Evolutionary conservation across 1,284 basidiomycete genomes (phyloP).

Genomic region (Ceratorhiza oryzae-sativae): DNA sequence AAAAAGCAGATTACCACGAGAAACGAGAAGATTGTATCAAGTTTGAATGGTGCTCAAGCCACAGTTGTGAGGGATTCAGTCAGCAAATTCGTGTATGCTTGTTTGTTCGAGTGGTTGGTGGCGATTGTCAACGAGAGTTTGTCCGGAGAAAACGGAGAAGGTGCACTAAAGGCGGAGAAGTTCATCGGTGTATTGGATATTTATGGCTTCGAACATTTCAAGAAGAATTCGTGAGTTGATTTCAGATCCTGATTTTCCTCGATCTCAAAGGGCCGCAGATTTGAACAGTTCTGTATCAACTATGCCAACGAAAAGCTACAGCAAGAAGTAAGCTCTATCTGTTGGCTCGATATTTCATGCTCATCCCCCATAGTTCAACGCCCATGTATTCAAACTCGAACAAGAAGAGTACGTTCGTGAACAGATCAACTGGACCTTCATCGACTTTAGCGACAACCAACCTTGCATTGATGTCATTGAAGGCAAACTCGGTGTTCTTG

Average conservation of each 20-base stretch:
- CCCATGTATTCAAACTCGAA: conserved; percentile 98
- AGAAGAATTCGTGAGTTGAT: conserved; percentile 65
- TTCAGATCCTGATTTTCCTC: conserved; percentile 24
- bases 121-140: conserved; percentile 96
- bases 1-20: conserved; percentile 97
- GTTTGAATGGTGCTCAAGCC: conserved; percentile 86
- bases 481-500: conserved; percentile 93
- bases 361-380: conserved; percentile 75
- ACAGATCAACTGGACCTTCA: conserved; percentile 99
- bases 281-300: conserved; percentile 99
- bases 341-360: conserved; percentile 39
- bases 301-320: conserved; percentile 99
- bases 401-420: conserved; percentile 99
- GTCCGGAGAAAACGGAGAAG: conserved; percentile 87
- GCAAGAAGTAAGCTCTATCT: conserved; percentile 72
- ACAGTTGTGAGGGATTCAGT: conserved; percentile 97
- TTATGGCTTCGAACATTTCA: conserved; percentile 96
- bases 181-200: conserved; percentile 99
- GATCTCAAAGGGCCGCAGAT: conserved; percentile 60
- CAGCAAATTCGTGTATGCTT: conserved; percentile 98
- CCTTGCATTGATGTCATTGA: conserved; percentile 99
- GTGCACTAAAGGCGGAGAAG: conserved; percentile 87
- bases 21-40: conserved; percentile 93
- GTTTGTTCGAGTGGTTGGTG: conserved; percentile 98
- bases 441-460: conserved; percentile 99